These are phyloP conservation scores for Ochromonas danica DNA, from an alignment of 108 stramenopile species.

Conservation along the genomic window DNA sequence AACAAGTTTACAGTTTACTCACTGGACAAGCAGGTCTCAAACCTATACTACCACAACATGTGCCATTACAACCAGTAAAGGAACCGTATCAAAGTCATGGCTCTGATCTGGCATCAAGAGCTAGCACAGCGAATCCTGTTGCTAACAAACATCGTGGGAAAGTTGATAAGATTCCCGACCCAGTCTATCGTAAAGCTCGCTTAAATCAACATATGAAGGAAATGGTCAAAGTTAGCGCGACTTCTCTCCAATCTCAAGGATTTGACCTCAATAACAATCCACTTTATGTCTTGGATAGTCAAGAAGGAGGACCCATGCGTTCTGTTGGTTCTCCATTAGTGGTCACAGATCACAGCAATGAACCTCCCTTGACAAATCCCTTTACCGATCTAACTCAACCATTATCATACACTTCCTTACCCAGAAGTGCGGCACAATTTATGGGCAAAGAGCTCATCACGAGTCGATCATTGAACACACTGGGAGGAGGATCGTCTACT, in stretches of 20 bases:
- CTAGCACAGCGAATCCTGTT: too few species aligned
- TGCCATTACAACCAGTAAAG: neutral
- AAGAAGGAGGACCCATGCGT: too few species aligned
- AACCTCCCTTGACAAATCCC: too few species aligned
- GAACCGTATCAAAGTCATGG: neutral
- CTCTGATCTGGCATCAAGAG: neutral
- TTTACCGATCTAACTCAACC: constrained; percentile 4
- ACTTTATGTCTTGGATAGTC: neutral
- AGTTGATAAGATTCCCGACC: constrained; percentile 1
- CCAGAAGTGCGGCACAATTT: too few species aligned
- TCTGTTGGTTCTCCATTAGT: too few species aligned
- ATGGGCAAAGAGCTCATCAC: too few species aligned
- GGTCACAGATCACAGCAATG: too few species aligned
- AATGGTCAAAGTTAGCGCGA: neutral
- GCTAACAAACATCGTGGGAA: neutral
- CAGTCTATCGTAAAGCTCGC: neutral
- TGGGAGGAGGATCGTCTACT: too few species aligned
- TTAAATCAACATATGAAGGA: neutral
- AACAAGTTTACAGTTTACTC: neutral
- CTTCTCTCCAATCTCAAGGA: neutral
- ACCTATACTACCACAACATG: neutral
- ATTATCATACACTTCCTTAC: too few species aligned
- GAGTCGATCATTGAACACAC: too few species aligned
- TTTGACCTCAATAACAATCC: neutral
- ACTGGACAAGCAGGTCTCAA: neutral